phyloP scores from a whole-genome alignment of 352 stramenopile genomes.

The Globisporangium paddicum region DNA sequence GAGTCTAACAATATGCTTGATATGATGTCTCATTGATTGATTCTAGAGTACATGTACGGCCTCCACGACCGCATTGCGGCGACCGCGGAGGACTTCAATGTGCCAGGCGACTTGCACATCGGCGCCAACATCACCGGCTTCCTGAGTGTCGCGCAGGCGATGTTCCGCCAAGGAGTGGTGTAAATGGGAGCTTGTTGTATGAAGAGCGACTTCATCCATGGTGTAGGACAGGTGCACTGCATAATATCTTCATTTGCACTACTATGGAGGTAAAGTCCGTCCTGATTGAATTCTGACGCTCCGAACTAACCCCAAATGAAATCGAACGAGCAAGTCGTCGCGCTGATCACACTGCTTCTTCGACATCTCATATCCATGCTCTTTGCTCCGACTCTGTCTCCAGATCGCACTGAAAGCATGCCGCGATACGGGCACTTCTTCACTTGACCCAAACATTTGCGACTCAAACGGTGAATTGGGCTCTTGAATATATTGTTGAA shows the following conservation, averaged over 20 bases:
- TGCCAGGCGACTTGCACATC: constrained; percentile 68
- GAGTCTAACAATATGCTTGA: constrained; percentile 9
- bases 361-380: not conserved
- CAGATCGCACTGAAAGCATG: not conserved
- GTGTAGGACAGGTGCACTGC: not conserved
- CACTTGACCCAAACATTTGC: too few species aligned
- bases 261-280: too few species aligned
- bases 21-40: not conserved
- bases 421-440: too few species aligned
- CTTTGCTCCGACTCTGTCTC: not conserved
- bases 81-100: constrained; percentile 76
- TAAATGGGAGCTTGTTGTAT: constrained; percentile 44
- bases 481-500: too few species aligned
- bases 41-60: constrained; percentile 72
- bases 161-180: constrained; percentile 96
- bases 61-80: constrained; percentile 68
- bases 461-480: too few species aligned
- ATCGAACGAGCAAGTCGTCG: not conserved
- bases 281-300: not conserved
- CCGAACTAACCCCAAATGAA: not conserved
- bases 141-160: constrained; percentile 94
- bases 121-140: constrained; percentile 97
- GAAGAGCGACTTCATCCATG: not conserved
- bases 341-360: not conserved
- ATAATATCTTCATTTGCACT: not conserved